phyloP scores from a whole-genome alignment of 192 early-diverging fungal genomes.

The Gorgonomyces haynaldii region DNA sequence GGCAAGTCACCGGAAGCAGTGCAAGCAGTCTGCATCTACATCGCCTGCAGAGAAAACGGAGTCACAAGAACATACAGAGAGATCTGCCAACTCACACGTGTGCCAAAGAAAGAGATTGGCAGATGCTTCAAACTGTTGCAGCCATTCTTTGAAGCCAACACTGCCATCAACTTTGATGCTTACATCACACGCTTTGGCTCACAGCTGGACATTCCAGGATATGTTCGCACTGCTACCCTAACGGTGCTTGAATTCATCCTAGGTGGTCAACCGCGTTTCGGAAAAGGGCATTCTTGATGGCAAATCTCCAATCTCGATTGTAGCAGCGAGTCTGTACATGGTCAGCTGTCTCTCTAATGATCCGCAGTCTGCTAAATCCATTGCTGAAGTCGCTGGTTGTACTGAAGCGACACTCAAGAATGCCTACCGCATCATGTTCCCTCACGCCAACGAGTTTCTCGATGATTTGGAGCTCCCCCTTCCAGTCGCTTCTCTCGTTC shows the following conservation, averaged over 20 bases:
- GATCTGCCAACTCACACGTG: slow-evolving; percentile 76
- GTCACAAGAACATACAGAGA: slow-evolving; percentile 89
- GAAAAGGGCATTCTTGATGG: slow-evolving; percentile 79
- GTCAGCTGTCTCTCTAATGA: slow-evolving; percentile 53
- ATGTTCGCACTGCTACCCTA: neutral
- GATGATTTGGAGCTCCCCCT: no score
- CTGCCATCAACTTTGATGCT: slow-evolving; percentile 32
- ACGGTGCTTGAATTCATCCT: neutral
- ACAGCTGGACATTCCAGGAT: slow-evolving; percentile 50
- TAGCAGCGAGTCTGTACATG: slow-evolving; percentile 86
- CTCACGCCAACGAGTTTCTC: no score
- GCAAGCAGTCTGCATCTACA: slow-evolving; percentile 84
- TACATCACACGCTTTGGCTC: slow-evolving; percentile 64
- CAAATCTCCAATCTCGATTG: slow-evolving; percentile 82
- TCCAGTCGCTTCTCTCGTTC: no score
- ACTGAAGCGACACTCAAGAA: slow-evolving; percentile 91
- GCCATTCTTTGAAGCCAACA: slow-evolving; percentile 10
- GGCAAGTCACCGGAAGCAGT: slow-evolving; percentile 75
- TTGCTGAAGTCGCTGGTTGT: slow-evolving; percentile 76
- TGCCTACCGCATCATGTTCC: no score
- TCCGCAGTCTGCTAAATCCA: slow-evolving; percentile 58
- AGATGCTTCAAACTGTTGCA: slow-evolving; percentile 60
- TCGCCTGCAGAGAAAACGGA: slow-evolving; percentile 76
- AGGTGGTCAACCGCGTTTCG: slow-evolving; percentile 51
- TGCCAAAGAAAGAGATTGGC: slow-evolving; percentile 91